A percentile compares a stretch with the other conserved stretches of the same genome.
Conservation (phyloP, 164 flowering plant species). For the Aristolochia fimbriata region DNA sequence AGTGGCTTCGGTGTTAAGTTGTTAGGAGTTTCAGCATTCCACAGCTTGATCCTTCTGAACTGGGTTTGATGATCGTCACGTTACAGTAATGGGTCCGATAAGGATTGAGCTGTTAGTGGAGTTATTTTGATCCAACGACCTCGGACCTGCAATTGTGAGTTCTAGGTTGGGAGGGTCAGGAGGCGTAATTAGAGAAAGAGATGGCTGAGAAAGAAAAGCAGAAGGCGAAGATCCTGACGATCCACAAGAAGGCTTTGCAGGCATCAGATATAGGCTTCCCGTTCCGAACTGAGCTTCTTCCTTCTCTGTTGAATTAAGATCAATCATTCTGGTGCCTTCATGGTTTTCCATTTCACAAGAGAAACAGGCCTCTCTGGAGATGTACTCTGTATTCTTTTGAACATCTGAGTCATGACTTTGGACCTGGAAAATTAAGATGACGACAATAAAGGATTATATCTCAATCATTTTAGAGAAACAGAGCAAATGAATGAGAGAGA, state of each 20-base stretch:
- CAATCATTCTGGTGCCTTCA: slow-evolving; percentile 5
- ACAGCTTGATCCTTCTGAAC: background rate
- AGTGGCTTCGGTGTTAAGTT: too few species aligned
- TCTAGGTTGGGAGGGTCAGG: slow-evolving; percentile 27
- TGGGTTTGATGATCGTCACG: slow-evolving; percentile 10
- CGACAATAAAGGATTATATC: background rate
- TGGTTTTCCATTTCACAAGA: slow-evolving; percentile 5
- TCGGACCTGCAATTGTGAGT: slow-evolving; percentile 42
- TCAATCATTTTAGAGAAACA: background rate
- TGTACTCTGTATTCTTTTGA: slow-evolving; percentile 5
- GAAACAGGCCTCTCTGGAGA: slow-evolving; percentile 3
- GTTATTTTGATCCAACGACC: slow-evolving; percentile 21
- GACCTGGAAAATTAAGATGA: slow-evolving; percentile 17
- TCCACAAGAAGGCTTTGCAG: slow-evolving; percentile 7
- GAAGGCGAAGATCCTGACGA: slow-evolving; percentile 8
- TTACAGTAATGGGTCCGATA: slow-evolving; percentile 37
- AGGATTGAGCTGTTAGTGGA: slow-evolving; percentile 19
- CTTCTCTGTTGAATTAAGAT: slow-evolving; percentile 12
- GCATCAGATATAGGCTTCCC: slow-evolving; percentile 1
- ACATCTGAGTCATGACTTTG: slow-evolving; percentile 8
- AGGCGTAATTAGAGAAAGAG: slow-evolving; percentile 1
- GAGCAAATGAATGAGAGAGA: too few species aligned
- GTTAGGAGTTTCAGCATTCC: background rate
- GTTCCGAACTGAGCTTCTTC: background rate
- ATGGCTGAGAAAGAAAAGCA: slow-evolving; percentile 5